These are phyloP conservation scores for Sesbania bispinosa DNA, from an alignment of 306 rosid genomes.

Conservation along the genomic window DNA sequence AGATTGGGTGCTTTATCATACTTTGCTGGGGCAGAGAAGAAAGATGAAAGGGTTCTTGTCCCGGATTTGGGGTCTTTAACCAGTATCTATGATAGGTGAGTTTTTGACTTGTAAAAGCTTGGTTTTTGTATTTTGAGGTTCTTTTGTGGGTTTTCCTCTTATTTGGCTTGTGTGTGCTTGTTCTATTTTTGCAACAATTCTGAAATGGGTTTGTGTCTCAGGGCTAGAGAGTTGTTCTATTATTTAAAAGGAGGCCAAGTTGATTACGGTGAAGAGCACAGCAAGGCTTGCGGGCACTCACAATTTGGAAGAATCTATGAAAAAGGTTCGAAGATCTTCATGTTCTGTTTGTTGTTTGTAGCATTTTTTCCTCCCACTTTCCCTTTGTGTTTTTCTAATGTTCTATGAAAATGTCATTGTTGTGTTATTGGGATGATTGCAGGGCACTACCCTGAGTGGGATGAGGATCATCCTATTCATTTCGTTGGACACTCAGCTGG, in stretches of 20 bases:
- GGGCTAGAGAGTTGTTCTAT: constrained; percentile 96
- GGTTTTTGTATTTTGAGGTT: background rate
- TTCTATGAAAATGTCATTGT: constrained; percentile 8
- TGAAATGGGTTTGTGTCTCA: constrained; percentile 27
- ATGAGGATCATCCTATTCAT: constrained; percentile 91
- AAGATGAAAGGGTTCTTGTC: constrained; percentile 89
- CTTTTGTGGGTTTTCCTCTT: background rate
- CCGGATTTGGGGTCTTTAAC: constrained; percentile 98
- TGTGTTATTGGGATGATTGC: constrained; percentile 27
- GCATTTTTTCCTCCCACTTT: background rate
- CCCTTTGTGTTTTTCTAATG: background rate
- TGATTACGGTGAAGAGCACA: constrained; percentile 91
- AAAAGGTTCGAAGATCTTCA: constrained; percentile 50
- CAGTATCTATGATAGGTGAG: constrained; percentile 82
- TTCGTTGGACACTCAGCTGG: constrained; percentile 98
- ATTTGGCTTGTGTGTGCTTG: background rate
- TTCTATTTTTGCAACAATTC: background rate
- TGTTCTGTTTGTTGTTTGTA: constrained; percentile 16
- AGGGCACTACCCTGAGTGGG: constrained; percentile 98
- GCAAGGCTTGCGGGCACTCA: constrained; percentile 81
- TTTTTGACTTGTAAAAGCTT: background rate
- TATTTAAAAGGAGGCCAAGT: constrained; percentile 94
- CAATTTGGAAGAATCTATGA: constrained; percentile 79
- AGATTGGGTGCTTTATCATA: constrained; percentile 84
- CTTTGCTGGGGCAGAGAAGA: constrained; percentile 97